phyloP scores from a whole-genome alignment of 352 stramenopile species.

The Pythium apleroticum region DNA sequence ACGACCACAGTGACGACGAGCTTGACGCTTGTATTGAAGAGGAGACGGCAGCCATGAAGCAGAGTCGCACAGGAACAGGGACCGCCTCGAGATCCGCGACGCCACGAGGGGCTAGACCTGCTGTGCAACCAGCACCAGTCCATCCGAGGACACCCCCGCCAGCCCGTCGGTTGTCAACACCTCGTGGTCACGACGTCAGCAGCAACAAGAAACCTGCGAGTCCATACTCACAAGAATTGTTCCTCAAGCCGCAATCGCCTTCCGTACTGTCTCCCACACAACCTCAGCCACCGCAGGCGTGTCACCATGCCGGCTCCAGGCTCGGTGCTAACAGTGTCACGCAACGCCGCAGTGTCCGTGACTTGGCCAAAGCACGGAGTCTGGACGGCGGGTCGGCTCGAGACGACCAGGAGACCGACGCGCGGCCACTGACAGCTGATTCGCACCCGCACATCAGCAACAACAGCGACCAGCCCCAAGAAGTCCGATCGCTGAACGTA shows the following conservation, averaged over 20 bases:
- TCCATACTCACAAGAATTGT: slow-evolving; percentile 19
- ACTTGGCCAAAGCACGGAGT: slow-evolving; percentile 12
- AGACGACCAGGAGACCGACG: not conserved
- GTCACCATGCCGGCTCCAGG: not conserved
- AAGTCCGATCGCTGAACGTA: slow-evolving; percentile 13
- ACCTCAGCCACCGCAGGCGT: not conserved
- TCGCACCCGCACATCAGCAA: not conserved
- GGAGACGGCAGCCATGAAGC: slow-evolving; percentile 30
- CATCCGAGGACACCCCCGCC: slow-evolving; percentile 9
- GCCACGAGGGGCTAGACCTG: not conserved
- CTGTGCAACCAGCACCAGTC: not conserved
- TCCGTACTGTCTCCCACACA: not conserved
- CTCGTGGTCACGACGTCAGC: not conserved
- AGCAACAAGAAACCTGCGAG: slow-evolving; percentile 13
- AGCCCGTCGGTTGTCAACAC: slow-evolving; percentile 4
- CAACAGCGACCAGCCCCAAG: not conserved
- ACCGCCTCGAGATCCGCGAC: not conserved
- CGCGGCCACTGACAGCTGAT: slow-evolving; percentile 11
- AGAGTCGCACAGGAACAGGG: not conserved
- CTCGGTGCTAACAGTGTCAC: not conserved
- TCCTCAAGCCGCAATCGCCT: not conserved
- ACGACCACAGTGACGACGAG: slow-evolving; percentile 56
- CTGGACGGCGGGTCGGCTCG: not conserved
- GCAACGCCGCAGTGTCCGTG: slow-evolving; percentile 23
- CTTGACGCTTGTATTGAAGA: slow-evolving; percentile 59